Evolutionary conservation across 2,329 filamentous ascomycete species (phyloP).

Genomic region (Cercospora canescens): DNA sequence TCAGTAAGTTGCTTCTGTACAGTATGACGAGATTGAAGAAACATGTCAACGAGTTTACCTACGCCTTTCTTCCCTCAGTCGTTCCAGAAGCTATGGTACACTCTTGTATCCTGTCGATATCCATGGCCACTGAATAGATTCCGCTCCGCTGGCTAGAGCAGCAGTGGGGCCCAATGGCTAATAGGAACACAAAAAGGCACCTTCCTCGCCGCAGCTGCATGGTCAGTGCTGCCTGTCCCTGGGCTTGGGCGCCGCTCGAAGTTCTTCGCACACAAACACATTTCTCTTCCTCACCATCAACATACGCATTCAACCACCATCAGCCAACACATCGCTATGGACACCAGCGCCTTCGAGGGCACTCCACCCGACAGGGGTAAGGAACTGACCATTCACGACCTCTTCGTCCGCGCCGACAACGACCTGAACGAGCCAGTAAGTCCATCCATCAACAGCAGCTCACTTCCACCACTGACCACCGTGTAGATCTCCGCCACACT

Average conservation of each 20-base stretch:
- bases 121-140: neutral
- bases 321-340: neutral
- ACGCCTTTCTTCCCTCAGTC: neutral
- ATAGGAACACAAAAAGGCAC: neutral
- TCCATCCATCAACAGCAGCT: neutral
- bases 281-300: neutral
- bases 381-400: neutral
- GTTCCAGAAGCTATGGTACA: neutral
- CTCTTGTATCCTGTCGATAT: neutral
- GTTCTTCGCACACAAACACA: neutral
- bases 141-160: neutral
- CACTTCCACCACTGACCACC: neutral
- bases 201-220: neutral
- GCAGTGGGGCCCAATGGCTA: neutral
- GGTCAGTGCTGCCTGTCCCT: neutral
- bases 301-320: neutral
- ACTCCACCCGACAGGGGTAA: neutral
- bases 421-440: constrained; percentile 14
- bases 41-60: neutral
- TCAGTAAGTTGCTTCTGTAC: neutral
- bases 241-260: neutral
- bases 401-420: neutral
- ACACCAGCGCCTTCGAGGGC: neutral
- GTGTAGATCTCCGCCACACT: constrained; percentile 17
- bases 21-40: neutral